Evolutionary conservation across 176 grass and related monocot genomes (phyloP).

Genomic region (Paspalum notatum): DNA sequence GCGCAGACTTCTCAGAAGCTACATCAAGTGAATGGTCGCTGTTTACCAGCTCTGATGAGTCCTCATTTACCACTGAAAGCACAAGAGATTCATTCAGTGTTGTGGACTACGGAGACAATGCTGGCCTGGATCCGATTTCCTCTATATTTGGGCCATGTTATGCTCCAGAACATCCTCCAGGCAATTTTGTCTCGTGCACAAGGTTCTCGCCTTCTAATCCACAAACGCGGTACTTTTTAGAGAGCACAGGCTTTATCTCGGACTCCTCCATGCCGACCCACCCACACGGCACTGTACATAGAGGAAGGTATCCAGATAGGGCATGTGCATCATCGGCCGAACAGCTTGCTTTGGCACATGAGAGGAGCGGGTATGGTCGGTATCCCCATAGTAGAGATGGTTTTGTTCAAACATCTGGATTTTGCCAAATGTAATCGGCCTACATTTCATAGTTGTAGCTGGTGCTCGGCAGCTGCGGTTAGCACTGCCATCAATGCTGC

Average conservation of each 20-base stretch:
- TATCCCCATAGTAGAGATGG: constrained; percentile 57
- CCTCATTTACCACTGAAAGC: constrained; percentile 97
- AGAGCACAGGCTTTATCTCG: constrained; percentile 52
- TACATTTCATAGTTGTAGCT: constrained; percentile 53
- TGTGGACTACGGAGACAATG: constrained; percentile 74
- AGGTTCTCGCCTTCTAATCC: constrained; percentile 61
- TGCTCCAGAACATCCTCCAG: constrained; percentile 56
- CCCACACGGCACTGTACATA: constrained; percentile 78
- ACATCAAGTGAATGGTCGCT: constrained; percentile 93
- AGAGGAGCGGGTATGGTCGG: constrained; percentile 48
- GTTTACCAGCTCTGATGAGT: constrained; percentile 97
- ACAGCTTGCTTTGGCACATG: constrained; percentile 34
- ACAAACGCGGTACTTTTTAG: constrained; percentile 78
- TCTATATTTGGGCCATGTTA: constrained; percentile 85
- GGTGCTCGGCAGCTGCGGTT: constrained; percentile 45
- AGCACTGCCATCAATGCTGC: constrained; percentile 43
- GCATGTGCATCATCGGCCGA: constrained; percentile 47
- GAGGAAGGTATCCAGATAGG: constrained; percentile 72
- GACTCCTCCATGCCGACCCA: constrained; percentile 57
- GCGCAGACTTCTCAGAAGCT: constrained; percentile 83
- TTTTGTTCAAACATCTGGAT: constrained; percentile 89
- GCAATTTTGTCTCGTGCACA: constrained; percentile 54
- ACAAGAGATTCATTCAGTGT: constrained; percentile 97
- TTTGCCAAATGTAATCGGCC: constrained; percentile 78
- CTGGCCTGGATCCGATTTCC: constrained; percentile 65